phyloP scores from a whole-genome alignment of 2,329 filamentous ascomycete genomes.

The Colletotrichum paranaense region DNA sequence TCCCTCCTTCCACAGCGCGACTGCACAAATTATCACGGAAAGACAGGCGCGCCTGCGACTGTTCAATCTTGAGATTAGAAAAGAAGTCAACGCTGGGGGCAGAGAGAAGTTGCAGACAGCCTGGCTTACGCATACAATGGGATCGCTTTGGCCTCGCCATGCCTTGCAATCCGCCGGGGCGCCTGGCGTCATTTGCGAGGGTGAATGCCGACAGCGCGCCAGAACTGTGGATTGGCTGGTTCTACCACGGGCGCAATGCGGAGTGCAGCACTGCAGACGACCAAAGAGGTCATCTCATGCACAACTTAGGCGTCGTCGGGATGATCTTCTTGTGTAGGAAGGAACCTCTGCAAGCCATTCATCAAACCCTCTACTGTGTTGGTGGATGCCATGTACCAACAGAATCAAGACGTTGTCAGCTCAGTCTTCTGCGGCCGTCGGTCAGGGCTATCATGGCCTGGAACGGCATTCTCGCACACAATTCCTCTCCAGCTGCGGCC shows the following conservation, averaged over 20 bases:
- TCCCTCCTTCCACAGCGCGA: background rate
- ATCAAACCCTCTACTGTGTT: background rate
- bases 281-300: background rate
- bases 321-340: background rate
- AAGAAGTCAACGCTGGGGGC: no score
- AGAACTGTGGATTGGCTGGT: background rate
- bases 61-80: no score
- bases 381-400: no score
- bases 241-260: background rate
- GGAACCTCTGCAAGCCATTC: background rate
- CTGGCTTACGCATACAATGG: background rate
- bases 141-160: background rate
- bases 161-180: background rate
- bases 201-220: background rate
- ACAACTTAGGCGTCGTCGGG: background rate
- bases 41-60: background rate
- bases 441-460: no score
- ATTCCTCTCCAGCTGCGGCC: background rate
- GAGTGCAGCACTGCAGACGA: conserved; percentile 1
- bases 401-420: no score
- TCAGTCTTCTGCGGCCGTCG: no score
- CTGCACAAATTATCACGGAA: background rate
- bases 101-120: background rate
- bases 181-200: background rate
- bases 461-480: no score